Base-by-base conservation (phyloP, 148 eudicot genomes). In the Oxyria digyna region DNA sequence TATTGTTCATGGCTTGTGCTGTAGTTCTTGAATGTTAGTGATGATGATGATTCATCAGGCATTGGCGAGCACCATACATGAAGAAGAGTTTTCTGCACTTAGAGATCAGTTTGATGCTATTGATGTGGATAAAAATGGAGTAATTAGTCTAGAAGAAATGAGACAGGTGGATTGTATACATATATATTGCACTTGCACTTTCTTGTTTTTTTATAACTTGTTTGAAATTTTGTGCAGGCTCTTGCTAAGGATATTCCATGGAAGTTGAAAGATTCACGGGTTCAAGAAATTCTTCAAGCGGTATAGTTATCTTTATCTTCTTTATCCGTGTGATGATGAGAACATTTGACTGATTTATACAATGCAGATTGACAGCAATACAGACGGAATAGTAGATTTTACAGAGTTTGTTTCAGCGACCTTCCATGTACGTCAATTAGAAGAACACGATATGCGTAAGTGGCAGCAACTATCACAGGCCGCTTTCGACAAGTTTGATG, bases 121-220 rank as follows among this genome's bases (percentile, higher is more conserved):
- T 70, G 98, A 93, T 72, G 81, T 83, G 52, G 96, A 93, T 72
- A 93, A 89, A 80, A 93, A 78, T 85, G 98, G 98, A 33, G 74
- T 78, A 69, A 93, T 93, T 48, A 93, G 95, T 79, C 95, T 93
- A 57, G 96, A 89, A 77, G 98, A 93, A 82, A 89, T 93, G 98
- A 87, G 96, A 76, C 91, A 82, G 96, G 97, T 89, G 48, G 43
- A 71, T 71, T 72, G 9, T 57, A 54, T 12, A 24, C 63, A 2
- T 27, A 3, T 26, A 27, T 57, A 15, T 38, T 38, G 45, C 20
- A 20, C 13, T 55, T 31, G 38, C 6, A 57, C 7, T 27, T 57
- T 4, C 3, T 48, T 4, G 0, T 50, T 27, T 15, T 26, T 27
- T 49, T 8, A 8, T n/a, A 74, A 63, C 26, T 42, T 43, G 23